Evolutionary conservation across 2,329 filamentous ascomycete species (phyloP).

Genomic region (Monosporascus ibericus): DNA sequence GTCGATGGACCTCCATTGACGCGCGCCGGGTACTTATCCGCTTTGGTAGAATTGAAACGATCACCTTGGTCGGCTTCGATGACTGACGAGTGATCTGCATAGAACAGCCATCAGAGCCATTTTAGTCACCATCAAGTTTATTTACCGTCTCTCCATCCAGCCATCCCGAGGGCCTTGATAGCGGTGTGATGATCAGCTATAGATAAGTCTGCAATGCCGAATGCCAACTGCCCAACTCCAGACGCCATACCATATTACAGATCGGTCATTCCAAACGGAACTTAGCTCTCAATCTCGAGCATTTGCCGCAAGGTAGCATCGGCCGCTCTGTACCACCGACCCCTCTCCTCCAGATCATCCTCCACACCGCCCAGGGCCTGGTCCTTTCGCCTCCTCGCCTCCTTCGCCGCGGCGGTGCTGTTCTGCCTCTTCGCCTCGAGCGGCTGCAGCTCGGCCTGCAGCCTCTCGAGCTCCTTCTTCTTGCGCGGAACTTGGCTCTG

Average conservation of each 20-base stretch:
- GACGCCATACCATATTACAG: not conserved
- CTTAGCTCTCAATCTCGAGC: conserved; percentile 41
- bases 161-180: too few relatives aligned
- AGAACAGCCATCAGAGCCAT: too few relatives aligned
- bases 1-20: too few relatives aligned
- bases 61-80: too few relatives aligned
- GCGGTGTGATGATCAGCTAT: too few relatives aligned
- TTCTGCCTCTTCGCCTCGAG: conserved; percentile 62
- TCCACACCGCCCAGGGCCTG: conserved; percentile 57
- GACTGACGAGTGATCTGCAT: too few relatives aligned
- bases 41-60: too few relatives aligned
- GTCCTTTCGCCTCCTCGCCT: conserved; percentile 64
- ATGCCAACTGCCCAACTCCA: not conserved
- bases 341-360: conserved; percentile 70
- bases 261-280: not conserved
- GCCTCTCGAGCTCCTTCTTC: conserved; percentile 58
- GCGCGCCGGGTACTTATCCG: too few relatives aligned
- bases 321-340: conserved; percentile 68
- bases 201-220: not conserved
- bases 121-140: too few relatives aligned
- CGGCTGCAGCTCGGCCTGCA: conserved; percentile 62
- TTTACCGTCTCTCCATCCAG: too few relatives aligned
- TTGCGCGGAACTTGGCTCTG: conserved; percentile 59
- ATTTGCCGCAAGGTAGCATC: conserved; percentile 58
- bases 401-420: conserved; percentile 60